Evolutionary conservation across 169 alveolate genomes (phyloP), one percentile per base, ranked within the genome.

Genomic region (Cystoisospora suis): DNA sequence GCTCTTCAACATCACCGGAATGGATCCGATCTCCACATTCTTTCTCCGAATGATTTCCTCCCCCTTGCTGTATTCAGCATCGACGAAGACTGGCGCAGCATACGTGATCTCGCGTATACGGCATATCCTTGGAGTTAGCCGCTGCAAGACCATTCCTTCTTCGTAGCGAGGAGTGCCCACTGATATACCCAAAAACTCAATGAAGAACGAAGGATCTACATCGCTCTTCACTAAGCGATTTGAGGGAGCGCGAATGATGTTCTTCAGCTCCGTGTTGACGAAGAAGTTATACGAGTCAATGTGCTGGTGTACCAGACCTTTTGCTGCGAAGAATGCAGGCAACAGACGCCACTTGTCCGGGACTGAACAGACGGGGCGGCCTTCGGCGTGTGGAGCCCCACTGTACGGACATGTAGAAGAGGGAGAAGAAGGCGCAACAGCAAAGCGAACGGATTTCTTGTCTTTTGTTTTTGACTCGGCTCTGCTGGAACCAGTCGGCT

Each of bases 1-100:
- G 92, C 99, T 96, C 46, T 99, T 97, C 86, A 99, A 95, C 99
- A 99, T 99, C 49, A 99, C 98, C 0, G 99, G 99, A 92, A 99
- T 92, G 81, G 98, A 80, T 27, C 99, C 99, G 59, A 99, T 98
- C 58, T 96, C 97, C 29, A 97, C 97, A 47, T 96, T 96, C 75
- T 96, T 96, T 86, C 96, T 93, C 32, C 97, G 94, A 23, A 94
- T 94, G 36, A 98, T 98, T 79, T 93, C 97, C 49, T 92, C 93
- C 17, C 99, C 99, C 69, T 97, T 95, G 77, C 97, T 95, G 95
- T 98, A 98, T 92, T 98, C 99, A 53, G 98, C 97, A 91, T 98
- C 99, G 34, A 98, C 99, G 88, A 91, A 95, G 88, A 98, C 98
- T 40, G 99, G 99, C 29, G 99, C 99, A 12, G 99, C 94, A 94